A percentile compares a stretch with the other conserved stretches of the same genome.
Conservation (phyloP, 2,329 filamentous ascomycete species). For the Chaetomiaceae sp. region DNA sequence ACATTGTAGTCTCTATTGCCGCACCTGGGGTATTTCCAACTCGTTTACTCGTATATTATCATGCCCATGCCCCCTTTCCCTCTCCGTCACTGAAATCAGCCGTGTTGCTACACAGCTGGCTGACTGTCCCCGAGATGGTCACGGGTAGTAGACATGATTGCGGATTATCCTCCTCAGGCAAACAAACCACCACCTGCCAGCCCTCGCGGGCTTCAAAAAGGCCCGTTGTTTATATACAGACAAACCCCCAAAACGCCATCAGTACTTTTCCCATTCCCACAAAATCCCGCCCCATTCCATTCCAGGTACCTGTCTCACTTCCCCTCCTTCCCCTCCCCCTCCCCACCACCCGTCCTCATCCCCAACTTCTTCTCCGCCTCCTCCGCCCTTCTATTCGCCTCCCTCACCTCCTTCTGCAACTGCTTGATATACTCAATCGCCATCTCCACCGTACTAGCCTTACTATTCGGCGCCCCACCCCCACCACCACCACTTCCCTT, state of each 20-base stretch:
- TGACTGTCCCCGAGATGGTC: neutral
- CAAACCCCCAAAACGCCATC: neutral
- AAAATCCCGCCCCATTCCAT: neutral
- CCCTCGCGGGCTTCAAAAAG: neutral
- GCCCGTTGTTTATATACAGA: no score
- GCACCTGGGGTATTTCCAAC: conserved; percentile 8
- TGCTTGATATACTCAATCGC: conserved; percentile 93
- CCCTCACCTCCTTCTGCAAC: conserved; percentile 67
- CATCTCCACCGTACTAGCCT: conserved; percentile 95
- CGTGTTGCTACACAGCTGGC: neutral
- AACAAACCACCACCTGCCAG: neutral
- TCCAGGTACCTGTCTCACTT: neutral
- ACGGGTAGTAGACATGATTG: neutral
- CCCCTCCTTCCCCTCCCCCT: neutral
- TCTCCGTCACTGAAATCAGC: neutral
- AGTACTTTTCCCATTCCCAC: neutral
- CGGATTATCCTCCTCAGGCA: neutral
- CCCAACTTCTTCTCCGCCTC: conserved; percentile 60
- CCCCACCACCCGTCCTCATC: neutral
- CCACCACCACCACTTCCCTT: conserved; percentile 38
- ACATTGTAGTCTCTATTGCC: neutral
- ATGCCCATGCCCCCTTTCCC: neutral
- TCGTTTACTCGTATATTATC: neutral
- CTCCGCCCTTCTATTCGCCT: conserved; percentile 59
- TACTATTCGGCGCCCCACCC: conserved; percentile 67